Conservation (phyloP, 495 filamentous ascomycete species). For the Tuber microsphaerosporum region DNA sequence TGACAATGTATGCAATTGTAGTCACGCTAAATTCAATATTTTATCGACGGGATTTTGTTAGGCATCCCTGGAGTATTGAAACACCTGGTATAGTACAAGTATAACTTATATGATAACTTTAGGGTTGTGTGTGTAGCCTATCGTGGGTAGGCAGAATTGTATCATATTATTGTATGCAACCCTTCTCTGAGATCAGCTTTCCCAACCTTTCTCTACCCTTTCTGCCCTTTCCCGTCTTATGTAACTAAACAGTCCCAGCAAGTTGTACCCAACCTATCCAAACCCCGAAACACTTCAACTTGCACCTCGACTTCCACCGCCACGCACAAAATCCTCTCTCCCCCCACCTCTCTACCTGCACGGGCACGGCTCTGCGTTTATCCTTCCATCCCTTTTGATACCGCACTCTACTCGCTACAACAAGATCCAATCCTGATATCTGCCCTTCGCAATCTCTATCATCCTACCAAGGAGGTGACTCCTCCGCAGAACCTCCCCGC, state of each 20-base stretch:
- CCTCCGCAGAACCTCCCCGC: conserved; percentile 5
- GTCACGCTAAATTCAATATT: neutral
- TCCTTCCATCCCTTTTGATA: neutral
- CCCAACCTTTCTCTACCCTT: neutral
- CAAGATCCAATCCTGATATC: neutral
- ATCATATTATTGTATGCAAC: neutral
- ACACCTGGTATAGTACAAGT: neutral
- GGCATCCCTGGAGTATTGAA: neutral
- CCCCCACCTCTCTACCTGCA: neutral
- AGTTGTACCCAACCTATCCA: neutral
- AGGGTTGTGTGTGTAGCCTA: neutral
- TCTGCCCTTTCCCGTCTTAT: neutral
- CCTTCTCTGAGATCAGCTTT: neutral
- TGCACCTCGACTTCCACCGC: neutral
- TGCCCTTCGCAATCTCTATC: neutral
- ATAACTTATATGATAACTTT: too few species aligned
- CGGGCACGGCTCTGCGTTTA: neutral
- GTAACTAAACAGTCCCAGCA: neutral
- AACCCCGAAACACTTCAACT: conserved; percentile 3
- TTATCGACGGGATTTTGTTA: neutral
- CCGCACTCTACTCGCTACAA: neutral
- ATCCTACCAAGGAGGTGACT: neutral
- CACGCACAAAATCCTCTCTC: neutral
- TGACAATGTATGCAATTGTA: neutral
- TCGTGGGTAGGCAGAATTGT: neutral